Evolutionary conservation across 1,284 basidiomycete genomes (phyloP), one percentile per base, ranked within the genome.

Genomic region (Wallemia ichthyophaga): DNA sequence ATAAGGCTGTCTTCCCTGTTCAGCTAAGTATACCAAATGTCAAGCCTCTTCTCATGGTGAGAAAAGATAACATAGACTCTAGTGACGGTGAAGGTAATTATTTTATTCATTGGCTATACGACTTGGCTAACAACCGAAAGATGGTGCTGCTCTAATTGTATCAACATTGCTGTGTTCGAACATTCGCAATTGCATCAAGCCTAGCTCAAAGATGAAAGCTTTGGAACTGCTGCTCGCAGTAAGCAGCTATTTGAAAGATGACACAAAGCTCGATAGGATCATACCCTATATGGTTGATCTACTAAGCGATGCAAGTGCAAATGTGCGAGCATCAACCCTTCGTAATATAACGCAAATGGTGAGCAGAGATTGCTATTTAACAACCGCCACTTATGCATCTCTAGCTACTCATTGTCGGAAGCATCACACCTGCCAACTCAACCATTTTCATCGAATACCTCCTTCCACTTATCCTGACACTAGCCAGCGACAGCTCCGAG

Each of bases 261-360:
- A 96, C 68, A 87, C 88, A 17, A 92, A 92, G 67, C 73, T 98
- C 56, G 94, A 99, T 68, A 80, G 91, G 1, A 80, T 96, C 70
- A 74, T 95, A 1, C 94, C 94, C 0, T 96, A 87, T 64, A 77
- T 94, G 25, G 80, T 95, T 2, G 84, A 89, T 54, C 73, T 96
- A 13, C 71, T 95, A 23, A 81, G 85, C 61, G 89, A 98, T 64
- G 85, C 88, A 21, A 77, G 78, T 1, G 78, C 85, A 0, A 71
- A 78, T 9, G 89, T 98, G 0, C 79, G 91, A 24, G 76, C 79
- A 1, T 80, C 81, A 1, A 83, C 86, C 0, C 69, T 94, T 60
- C 75, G 85, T 58, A 84, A 82, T 0, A 71, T 94, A 57, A 79
- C 89, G 63, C 84, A 89, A 71, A 77, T 85, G 33, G 86, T 91